Base-by-base conservation (phyloP, 768 basidiomycete genomes). In the Imleria badia region DNA sequence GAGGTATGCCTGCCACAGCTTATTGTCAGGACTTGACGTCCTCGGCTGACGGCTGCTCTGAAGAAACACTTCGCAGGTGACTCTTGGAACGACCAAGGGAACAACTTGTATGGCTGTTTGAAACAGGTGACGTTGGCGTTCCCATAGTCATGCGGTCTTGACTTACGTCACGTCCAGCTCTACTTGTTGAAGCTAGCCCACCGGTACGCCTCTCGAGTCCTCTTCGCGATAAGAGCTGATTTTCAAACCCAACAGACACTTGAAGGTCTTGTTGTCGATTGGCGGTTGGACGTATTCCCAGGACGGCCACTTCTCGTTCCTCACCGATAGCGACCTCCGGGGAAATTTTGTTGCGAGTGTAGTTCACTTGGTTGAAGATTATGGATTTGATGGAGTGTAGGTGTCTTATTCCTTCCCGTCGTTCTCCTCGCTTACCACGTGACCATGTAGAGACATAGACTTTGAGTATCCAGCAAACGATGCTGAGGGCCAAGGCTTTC, bases 361-460 rank as follows among this genome's bases (percentile, higher is more conserved):
- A 2, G 81, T 91, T 26, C 76, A 78, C 43, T 62, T 90, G 11
- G 73, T 87, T 44, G 80, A 86, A 62, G 84, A 92, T 67, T 87
- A 90, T 53, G 91, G 90, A 0, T 81, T 94, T 47, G 91, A 92
- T 62, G 91, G 91, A 48, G 80, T 89, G 85, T 84, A 60, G 50
- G 81, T 67, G 9, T 19, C 15, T 13, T 9, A 3, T 35, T 15
- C 14, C 7, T 11, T 26, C n/a, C n/a, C 17, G 2, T 26, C 33
- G 2, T n/a, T 33, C 14, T 46, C 23, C 2, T 17, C 38, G 3
- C 13, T 33, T 22, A 6, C 53, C 45, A 20, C 17, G 31, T n/a
- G n/a, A 1, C 6, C n/a, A 1, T 15, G 12, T 40, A 85, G 85
- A 65, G 86, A 89, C 57, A 68, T 89, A 45, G 90, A 93, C 69